A percentile compares a stretch with the other conserved stretches of the same genome.
These are phyloP conservation scores for Colletotrichum agaves DNA, from an alignment of 2,329 filamentous ascomycete genomes.

Conservation along the genomic window DNA sequence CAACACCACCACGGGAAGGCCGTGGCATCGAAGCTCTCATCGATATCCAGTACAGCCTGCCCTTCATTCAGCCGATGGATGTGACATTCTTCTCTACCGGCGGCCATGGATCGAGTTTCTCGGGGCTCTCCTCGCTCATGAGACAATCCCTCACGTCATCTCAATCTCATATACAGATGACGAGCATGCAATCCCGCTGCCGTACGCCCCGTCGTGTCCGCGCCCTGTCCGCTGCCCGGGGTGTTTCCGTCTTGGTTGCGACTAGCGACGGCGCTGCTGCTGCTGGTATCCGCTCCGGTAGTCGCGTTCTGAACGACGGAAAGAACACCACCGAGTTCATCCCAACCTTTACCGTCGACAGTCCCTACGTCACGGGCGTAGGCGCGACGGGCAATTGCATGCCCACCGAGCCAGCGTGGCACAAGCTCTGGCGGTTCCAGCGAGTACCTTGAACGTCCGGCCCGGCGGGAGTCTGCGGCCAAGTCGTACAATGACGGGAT, in stretches of 20 bases:
- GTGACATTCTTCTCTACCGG: constrained; percentile 18
- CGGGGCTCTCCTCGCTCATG: constrained; percentile 42
- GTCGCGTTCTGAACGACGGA: constrained; percentile 66
- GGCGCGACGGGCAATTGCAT: constrained; percentile 44
- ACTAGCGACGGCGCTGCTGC: constrained; percentile 45
- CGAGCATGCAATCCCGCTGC: constrained; percentile 45
- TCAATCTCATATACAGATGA: constrained; percentile 50
- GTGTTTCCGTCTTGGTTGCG: constrained; percentile 43
- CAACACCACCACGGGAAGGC: background rate
- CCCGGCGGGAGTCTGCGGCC: constrained; percentile 53
- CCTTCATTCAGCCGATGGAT: constrained; percentile 25
- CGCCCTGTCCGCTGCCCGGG: constrained; percentile 46
- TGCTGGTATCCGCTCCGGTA: constrained; percentile 5
- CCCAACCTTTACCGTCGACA: constrained; percentile 61
- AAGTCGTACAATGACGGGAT: constrained; percentile 52
- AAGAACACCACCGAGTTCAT: constrained; percentile 64
- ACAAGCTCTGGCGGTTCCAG: constrained; percentile 57
- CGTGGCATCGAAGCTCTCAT: constrained; percentile 9
- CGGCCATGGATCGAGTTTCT: constrained; percentile 40
- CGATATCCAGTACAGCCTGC: constrained; percentile 20
- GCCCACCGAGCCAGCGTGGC: constrained; percentile 49
- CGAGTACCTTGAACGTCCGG: constrained; percentile 55
- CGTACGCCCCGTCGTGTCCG: constrained; percentile 46
- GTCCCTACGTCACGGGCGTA: constrained; percentile 49
- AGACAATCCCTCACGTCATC: constrained; percentile 47